A percentile compares a stretch with the other conserved stretches of the same genome.
Evolutionary conservation across 2,329 filamentous ascomycete species (phyloP).

Genomic region (Microdochium bolleyi): DNA sequence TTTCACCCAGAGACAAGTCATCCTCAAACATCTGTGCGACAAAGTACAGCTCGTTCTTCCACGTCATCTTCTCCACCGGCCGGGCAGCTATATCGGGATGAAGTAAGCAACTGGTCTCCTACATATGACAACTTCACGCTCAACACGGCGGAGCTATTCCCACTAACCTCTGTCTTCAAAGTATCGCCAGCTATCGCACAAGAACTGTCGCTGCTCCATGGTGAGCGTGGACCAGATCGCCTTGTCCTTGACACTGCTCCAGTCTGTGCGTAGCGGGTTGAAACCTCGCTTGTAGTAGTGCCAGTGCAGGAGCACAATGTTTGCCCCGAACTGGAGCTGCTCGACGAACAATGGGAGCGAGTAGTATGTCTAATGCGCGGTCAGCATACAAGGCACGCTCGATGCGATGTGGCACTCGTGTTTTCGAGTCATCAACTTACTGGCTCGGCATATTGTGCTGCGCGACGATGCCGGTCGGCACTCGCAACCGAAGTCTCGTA

Average conservation of each 20-base stretch:
- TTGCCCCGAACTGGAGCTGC: slow-evolving; percentile 35
- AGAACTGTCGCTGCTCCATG: slow-evolving; percentile 21
- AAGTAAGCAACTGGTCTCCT: slow-evolving; percentile 2
- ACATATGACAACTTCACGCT: not conserved
- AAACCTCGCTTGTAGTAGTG: slow-evolving; percentile 37
- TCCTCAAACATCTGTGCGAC: slow-evolving; percentile 36
- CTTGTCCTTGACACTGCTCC: slow-evolving; percentile 14
- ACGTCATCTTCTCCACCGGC: slow-evolving; percentile 11
- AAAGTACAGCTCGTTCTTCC: slow-evolving; percentile 35
- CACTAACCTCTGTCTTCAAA: slow-evolving; percentile 15
- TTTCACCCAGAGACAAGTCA: slow-evolving; percentile 19
- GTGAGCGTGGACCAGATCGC: slow-evolving; percentile 20
- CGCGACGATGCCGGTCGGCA: slow-evolving; percentile 33
- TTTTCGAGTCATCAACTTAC: slow-evolving; percentile 8
- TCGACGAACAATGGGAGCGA: slow-evolving; percentile 31
- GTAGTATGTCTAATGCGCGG: slow-evolving; percentile 15
- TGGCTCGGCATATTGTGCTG: slow-evolving; percentile 23
- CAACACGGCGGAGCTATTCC: not conserved
- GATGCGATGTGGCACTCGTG: not conserved
- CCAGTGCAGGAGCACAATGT: slow-evolving; percentile 39
- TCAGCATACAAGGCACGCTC: not conserved
- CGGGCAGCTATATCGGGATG: slow-evolving; percentile 3
- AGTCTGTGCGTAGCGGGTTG: slow-evolving; percentile 18
- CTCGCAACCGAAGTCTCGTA: slow-evolving; percentile 29
- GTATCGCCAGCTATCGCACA: slow-evolving; percentile 18